Base-by-base conservation (phyloP, 495 filamentous ascomycete species). In the Evernia prunastri region DNA sequence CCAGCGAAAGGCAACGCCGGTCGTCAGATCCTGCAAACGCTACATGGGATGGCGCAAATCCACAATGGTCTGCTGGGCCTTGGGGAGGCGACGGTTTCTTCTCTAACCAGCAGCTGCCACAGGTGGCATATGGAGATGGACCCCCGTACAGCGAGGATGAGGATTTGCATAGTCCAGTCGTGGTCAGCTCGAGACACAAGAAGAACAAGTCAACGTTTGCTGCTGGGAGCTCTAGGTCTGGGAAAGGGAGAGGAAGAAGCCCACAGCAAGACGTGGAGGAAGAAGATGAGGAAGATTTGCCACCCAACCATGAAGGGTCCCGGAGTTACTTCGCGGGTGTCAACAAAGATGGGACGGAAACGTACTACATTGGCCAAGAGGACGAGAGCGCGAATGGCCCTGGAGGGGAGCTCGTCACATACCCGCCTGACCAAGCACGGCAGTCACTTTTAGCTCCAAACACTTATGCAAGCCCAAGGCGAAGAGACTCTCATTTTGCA, bases 101-200 rank as follows among this genome's bases (percentile, higher is more conserved):
- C 64, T 73, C 74, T n/a, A 72, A 76, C 49, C 70, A 87, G 80
- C 86, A 92, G 68, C 77, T 96, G 35, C 88, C 94, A 17, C 85
- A 89, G 20, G 92, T 95, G 72, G 86, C 90, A 20, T 95, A 96
- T 72, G 87, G 82, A 17, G 93, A 96, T 74, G 94, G 93, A 4
- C 93, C 93, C 8, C 93, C 93, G n/a, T 97, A 90, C 80, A 95
- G 89, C 74, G 93, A 97, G 74, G 93, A 97, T 74, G 92, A 96
- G 70, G 93, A 97, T 75, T 76, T 97, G 56, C 91, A 96, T 70
- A 95, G 90, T 70, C 93, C 93, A 10, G 89, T 96, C 5, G 84
- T 89, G 57, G 85, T 84, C 13, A 87, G 84, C 62, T 84, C 87
- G 12, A 81, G 89, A 31, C 90, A 95, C 73, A 88, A 86, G 71